A percentile compares a stretch with the other conserved stretches of the same genome.
Conservation (phyloP, 352 stramenopile genomes). For the Thalassiosira ordinaria region DNA sequence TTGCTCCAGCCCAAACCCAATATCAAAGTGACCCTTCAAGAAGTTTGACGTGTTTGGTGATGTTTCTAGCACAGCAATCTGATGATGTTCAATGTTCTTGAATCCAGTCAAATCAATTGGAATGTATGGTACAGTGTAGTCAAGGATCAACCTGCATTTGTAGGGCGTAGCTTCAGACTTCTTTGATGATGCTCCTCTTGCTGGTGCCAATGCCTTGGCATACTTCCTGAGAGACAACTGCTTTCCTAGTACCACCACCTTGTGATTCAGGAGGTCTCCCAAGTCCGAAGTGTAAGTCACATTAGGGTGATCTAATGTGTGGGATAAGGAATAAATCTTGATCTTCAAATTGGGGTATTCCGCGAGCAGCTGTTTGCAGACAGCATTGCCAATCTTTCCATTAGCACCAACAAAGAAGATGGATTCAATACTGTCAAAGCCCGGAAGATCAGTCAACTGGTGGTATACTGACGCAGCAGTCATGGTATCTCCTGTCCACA, state of each 20-base stretch:
- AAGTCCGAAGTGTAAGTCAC: conserved; percentile 73
- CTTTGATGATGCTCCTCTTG: conserved; percentile 43
- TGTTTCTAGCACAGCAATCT: conserved; percentile 68
- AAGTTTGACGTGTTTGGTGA: conserved; percentile 64
- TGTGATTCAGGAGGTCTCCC: conserved; percentile 66
- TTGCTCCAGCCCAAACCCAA: conserved; percentile 71
- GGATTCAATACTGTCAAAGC: conserved; percentile 60
- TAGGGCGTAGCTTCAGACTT: conserved; percentile 51
- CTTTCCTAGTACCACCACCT: conserved; percentile 72
- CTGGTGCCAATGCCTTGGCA: conserved; percentile 57
- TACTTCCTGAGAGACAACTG: conserved; percentile 63
- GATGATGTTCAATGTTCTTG: conserved; percentile 66
- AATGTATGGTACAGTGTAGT: conserved; percentile 76
- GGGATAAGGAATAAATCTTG: conserved; percentile 68
- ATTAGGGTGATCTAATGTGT: conserved; percentile 71
- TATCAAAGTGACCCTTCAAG: conserved; percentile 71
- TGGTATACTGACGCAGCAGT: conserved; percentile 77
- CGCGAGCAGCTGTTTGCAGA: conserved; percentile 64
- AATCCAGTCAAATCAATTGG: conserved; percentile 59
- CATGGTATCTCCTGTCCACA: conserved; percentile 80
- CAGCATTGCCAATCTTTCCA: conserved; percentile 75
- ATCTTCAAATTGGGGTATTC: conserved; percentile 71
- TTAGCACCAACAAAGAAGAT: conserved; percentile 78
- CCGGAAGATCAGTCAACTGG: conserved; percentile 63
- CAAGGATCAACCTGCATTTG: conserved; percentile 66